phyloP scores from a whole-genome alignment of 1,139 yeast species.

The Yamadazyma pseudoaaseri region DNA sequence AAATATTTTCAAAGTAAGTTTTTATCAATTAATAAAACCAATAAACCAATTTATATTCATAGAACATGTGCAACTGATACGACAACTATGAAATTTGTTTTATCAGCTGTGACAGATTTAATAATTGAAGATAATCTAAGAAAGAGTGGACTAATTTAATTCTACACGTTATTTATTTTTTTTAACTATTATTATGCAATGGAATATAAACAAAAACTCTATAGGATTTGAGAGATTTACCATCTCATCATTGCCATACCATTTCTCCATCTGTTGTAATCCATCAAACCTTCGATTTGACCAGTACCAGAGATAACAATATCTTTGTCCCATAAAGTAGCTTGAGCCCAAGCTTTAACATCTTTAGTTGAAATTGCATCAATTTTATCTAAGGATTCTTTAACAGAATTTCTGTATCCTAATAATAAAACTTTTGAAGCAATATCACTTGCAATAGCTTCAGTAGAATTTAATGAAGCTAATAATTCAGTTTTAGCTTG shows the following conservation, averaged over 20 bases:
- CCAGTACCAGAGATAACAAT: constrained; percentile 81
- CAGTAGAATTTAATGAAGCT: constrained; percentile 43
- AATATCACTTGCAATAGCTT: constrained; percentile 53
- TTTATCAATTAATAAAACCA: constrained; percentile 58
- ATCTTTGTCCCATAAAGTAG: constrained; percentile 79
- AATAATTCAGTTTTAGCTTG: constrained; percentile 63
- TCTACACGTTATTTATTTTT: constrained; percentile 1
- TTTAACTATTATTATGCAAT: constrained; percentile 7
- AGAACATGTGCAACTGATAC: constrained; percentile 97
- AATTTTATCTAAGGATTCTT: constrained; percentile 59
- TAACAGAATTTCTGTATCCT: constrained; percentile 61
- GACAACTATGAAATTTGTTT: constrained; percentile 79
- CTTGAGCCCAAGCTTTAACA: constrained; percentile 71
- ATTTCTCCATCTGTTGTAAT: constrained; percentile 81
- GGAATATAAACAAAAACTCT: constrained; percentile 3
- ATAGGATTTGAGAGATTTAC: constrained; percentile 21
- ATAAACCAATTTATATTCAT: constrained; percentile 83
- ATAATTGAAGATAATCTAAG: constrained; percentile 80
- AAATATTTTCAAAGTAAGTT: constrained; percentile 68
- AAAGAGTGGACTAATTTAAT: constrained; percentile 73
- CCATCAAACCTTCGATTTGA: constrained; percentile 78
- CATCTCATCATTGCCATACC: constrained; percentile 87
- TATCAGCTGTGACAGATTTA: constrained; percentile 91
- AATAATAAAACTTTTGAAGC: constrained; percentile 59
- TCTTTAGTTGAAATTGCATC: constrained; percentile 62